These are phyloP conservation scores for Yarrowia bubula DNA, from an alignment of 805 yeast species.

Conservation along the genomic window DNA sequence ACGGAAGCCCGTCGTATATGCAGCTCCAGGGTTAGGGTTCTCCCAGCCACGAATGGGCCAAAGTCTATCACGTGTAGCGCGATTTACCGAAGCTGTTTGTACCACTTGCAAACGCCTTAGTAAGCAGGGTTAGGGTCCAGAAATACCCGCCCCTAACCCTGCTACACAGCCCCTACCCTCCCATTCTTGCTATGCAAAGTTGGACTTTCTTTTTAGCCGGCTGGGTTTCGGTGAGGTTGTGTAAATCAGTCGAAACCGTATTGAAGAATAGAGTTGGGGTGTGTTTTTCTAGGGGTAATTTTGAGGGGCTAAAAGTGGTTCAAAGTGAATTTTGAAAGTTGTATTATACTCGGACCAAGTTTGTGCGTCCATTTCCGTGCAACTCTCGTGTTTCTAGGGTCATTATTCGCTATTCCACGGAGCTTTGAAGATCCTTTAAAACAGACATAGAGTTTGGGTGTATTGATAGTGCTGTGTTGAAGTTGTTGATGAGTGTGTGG, in stretches of 20 bases:
- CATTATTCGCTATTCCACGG: too few species aligned
- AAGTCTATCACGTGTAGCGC: constrained; percentile 8
- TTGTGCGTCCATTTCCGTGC: too few species aligned
- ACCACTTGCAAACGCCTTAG: too few species aligned
- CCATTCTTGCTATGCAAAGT: background rate
- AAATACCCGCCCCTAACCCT: background rate
- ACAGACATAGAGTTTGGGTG: background rate
- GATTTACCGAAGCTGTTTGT: too few species aligned
- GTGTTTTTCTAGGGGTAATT: too few species aligned
- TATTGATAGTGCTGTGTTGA: background rate
- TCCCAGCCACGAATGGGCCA: background rate
- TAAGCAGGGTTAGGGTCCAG: background rate
- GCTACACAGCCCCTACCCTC: background rate
- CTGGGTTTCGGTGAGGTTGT: background rate
- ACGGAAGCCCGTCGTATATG: background rate
- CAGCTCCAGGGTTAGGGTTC: background rate
- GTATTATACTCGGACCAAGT: too few species aligned
- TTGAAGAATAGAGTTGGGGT: background rate
- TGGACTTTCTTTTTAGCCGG: background rate
- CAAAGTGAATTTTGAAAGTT: too few species aligned
- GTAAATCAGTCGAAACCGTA: constrained; percentile 14
- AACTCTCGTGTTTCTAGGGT: too few species aligned
- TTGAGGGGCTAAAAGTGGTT: too few species aligned
- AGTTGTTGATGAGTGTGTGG: too few species aligned
- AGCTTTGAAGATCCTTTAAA: too few species aligned